Base-by-base conservation (phyloP, 2,329 filamentous ascomycete genomes). In the Raffaelea ambrosiae region DNA sequence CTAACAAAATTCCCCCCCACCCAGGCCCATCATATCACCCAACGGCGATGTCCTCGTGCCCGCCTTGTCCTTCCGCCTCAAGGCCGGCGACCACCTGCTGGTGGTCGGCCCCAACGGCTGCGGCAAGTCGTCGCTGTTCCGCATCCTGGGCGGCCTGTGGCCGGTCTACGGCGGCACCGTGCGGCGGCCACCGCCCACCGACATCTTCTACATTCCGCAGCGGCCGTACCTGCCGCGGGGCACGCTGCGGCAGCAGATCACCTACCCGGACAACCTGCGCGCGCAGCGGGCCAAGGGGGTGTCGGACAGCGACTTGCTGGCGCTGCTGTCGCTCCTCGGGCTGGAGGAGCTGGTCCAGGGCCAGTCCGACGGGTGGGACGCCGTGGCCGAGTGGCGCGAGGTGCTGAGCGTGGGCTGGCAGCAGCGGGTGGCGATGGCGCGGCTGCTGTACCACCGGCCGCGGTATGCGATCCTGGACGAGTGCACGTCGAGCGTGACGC, bases 141-240 rank as follows among this genome's bases (percentile, higher is more conserved):
- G 93, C 35, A 98, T 98, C 56, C 78, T 98, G 1, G 93, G 93
- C 52, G 93, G 93, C 1, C 74, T 98, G 3, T 98, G 93, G 93
- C 93, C 93, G 16, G 93, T 97, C 13, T 98, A 98, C 65, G 91
- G 93, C 54, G 93, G 93, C 45, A 88, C 80, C 1, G 93, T 98
- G 19, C 77, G 88, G 59, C 97, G 97, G 64, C 93, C 93, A 1
- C 83, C 86, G 2, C 93, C 91, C 59, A 82, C 87, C 55, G 86
- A 93, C 62, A 97, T 98, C 61, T 98, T 97, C 69, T 98, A 98
- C 69, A 94, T 98, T 54, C 93, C 93, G 0, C 93, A 98, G 61
- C 82, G 93, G 2, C 93, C 93, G 0, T 98, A 98, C 61, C 77
- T 98, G 2, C 93, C 87, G 14, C 82, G 88, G 46, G 93, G 93